These are phyloP conservation scores for Arthrocladium fulminans DNA, from an alignment of 2,329 filamentous ascomycete species.

Conservation along the genomic window DNA sequence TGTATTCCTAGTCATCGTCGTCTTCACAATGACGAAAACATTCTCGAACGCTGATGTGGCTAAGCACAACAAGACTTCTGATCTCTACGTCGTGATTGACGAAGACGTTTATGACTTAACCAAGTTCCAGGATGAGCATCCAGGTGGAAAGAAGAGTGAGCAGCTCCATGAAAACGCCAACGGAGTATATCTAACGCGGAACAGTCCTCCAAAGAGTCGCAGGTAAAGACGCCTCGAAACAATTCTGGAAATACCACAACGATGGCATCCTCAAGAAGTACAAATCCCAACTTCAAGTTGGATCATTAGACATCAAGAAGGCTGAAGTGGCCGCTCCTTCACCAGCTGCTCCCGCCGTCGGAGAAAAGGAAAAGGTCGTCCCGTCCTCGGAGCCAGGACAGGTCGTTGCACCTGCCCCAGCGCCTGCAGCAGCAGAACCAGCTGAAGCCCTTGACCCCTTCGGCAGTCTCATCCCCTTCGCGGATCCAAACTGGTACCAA, in stretches of 20 bases:
- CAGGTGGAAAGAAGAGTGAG: constrained; percentile 66
- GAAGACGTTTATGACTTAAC: constrained; percentile 94
- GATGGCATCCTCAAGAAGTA: constrained; percentile 55
- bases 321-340: constrained; percentile 44
- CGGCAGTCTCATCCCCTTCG: constrained; percentile 74
- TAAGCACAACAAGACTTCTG: constrained; percentile 78
- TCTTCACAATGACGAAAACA: constrained; percentile 66
- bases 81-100: constrained; percentile 83
- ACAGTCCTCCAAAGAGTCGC: constrained; percentile 56
- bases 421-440: constrained; percentile 39
- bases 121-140: constrained; percentile 76
- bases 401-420: constrained; percentile 35
- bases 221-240: constrained; percentile 59
- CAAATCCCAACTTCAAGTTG: constrained; percentile 50
- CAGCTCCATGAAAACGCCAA: neutral
- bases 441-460: constrained; percentile 72
- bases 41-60: constrained; percentile 81
- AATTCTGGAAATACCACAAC: constrained; percentile 60
- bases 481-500: constrained; percentile 91
- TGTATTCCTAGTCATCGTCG: constrained; percentile 2
- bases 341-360: constrained; percentile 38
- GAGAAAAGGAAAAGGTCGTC: constrained; percentile 45
- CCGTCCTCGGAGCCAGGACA: constrained; percentile 53
- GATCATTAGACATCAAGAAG: constrained; percentile 79
- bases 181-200: constrained; percentile 4